Conservation (phyloP, 805 yeast species). For the Candida odintsovae region DNA sequence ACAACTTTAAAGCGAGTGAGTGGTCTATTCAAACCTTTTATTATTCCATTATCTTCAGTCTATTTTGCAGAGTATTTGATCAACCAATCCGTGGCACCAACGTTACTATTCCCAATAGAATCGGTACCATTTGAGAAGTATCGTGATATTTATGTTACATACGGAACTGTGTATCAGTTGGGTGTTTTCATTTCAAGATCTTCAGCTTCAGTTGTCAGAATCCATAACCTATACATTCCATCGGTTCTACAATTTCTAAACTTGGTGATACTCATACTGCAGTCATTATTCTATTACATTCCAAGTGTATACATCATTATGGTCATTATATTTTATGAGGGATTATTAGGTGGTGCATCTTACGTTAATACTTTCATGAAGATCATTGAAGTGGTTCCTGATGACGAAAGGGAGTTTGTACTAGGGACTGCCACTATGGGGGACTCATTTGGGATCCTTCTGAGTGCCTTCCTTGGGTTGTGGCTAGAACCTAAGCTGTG, state of each 20-base stretch:
- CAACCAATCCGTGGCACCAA: conserved; percentile 90
- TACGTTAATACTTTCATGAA: conserved; percentile 84
- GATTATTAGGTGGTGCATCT: conserved; percentile 84
- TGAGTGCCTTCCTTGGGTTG: conserved; percentile 74
- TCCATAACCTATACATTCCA: conserved; percentile 53
- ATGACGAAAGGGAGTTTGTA: conserved; percentile 63
- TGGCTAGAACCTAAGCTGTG: conserved; percentile 74
- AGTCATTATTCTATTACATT: conserved; percentile 55
- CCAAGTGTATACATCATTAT: conserved; percentile 59
- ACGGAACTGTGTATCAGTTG: conserved; percentile 82
- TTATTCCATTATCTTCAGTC: conserved; percentile 80
- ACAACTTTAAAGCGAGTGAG: conserved; percentile 29
- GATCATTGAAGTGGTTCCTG: conserved; percentile 54
- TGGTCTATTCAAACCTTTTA: conserved; percentile 55
- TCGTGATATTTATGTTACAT: conserved; percentile 86
- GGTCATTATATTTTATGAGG: conserved; percentile 73
- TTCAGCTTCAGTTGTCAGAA: conserved; percentile 59
- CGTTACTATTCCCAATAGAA: conserved; percentile 70
- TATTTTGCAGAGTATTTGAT: conserved; percentile 83
- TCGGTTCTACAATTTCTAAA: conserved; percentile 65
- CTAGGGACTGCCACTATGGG: conserved; percentile 81
- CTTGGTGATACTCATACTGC: conserved; percentile 50
- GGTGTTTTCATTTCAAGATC: conserved; percentile 93
- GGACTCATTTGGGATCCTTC: conserved; percentile 76
- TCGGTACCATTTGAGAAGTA: conserved; percentile 63